These are phyloP conservation scores for Phoma sp. DNA, from an alignment of 2,329 filamentous ascomycete species.

Conservation along the genomic window DNA sequence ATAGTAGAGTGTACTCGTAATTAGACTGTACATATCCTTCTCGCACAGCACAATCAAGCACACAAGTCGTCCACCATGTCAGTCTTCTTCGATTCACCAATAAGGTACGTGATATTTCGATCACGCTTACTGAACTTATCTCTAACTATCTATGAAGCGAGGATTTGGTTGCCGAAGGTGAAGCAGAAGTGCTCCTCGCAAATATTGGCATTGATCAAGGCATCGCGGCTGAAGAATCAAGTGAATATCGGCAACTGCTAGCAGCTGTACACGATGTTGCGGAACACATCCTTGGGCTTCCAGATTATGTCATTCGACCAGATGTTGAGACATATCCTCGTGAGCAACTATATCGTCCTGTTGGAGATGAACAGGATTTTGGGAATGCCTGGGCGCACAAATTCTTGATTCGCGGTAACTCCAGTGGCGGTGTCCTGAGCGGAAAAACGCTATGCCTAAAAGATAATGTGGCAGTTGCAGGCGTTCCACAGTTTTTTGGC, in stretches of 20 bases:
- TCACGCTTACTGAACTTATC: not conserved
- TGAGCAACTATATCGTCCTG: constrained; percentile 53
- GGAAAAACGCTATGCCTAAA: constrained; percentile 61
- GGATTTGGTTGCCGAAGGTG: constrained; percentile 31
- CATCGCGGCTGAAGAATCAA: constrained; percentile 48
- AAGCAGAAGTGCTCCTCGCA: constrained; percentile 30
- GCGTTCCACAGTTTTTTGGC: constrained; percentile 62
- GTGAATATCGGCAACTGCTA: constrained; percentile 58
- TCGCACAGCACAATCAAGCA: not conserved
- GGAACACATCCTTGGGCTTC: constrained; percentile 53
- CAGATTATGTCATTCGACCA: constrained; percentile 57
- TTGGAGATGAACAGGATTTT: constrained; percentile 39
- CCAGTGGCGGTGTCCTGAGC: constrained; percentile 21
- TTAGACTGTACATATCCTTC: too few relatives aligned
- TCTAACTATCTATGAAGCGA: constrained; percentile 23
- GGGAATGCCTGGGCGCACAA: constrained; percentile 62
- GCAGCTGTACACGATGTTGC: constrained; percentile 62
- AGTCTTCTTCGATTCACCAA: constrained; percentile 39
- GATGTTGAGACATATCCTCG: constrained; percentile 57
- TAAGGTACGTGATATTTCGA: constrained; percentile 22
- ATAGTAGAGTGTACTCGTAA: too few relatives aligned
- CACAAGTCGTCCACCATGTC: constrained; percentile 26
- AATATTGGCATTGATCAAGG: constrained; percentile 34
- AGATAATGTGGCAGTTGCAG: constrained; percentile 63
- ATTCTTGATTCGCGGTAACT: constrained; percentile 54